Evolutionary conservation across 208 protist genomes (phyloP).

Genomic region (Leishmania mexicana): DNA sequence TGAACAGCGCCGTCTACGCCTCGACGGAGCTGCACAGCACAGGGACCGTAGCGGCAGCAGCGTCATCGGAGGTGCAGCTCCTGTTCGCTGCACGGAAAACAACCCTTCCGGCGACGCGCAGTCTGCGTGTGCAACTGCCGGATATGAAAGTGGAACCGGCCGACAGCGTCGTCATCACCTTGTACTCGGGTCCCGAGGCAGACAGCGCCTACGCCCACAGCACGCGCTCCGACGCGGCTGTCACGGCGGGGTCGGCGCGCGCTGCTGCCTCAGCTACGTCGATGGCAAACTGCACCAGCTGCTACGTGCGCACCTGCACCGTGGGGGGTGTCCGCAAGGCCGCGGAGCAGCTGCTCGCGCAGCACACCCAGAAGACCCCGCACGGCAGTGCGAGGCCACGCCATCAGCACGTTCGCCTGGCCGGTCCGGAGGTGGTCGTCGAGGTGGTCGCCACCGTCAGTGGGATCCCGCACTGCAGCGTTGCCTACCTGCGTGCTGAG

Average conservation of each 20-base stretch:
- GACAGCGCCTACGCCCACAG: slow-evolving; percentile 13
- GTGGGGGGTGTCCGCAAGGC: slow-evolving; percentile 2
- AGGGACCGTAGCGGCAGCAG: neutral
- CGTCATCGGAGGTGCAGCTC: neutral
- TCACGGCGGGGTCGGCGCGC: too few species aligned
- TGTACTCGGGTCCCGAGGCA: slow-evolving; percentile 16
- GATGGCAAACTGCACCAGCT: slow-evolving; percentile 8
- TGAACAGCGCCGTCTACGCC: slow-evolving; percentile 57
- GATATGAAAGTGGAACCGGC: neutral
- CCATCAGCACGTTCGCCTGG: slow-evolving; percentile 10
- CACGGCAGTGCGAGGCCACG: neutral
- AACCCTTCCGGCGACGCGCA: slow-evolving; percentile 16
- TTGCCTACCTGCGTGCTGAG: slow-evolving; percentile 49
- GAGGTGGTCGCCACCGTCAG: slow-evolving; percentile 59
- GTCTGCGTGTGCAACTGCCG: slow-evolving; percentile 8
- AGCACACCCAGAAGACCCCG: slow-evolving; percentile 1
- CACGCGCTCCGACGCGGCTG: neutral
- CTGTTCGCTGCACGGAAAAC: slow-evolving; percentile 17
- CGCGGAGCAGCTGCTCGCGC: neutral
- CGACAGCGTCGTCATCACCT: slow-evolving; percentile 11
- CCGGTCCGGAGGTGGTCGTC: slow-evolving; percentile 50
- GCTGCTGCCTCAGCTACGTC: neutral
- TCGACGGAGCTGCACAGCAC: neutral
- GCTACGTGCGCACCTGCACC: slow-evolving; percentile 21
- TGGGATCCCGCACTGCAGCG: slow-evolving; percentile 56